phyloP scores from a whole-genome alignment of 129 eudicot species.

The Erigeron canadensis region DNA sequence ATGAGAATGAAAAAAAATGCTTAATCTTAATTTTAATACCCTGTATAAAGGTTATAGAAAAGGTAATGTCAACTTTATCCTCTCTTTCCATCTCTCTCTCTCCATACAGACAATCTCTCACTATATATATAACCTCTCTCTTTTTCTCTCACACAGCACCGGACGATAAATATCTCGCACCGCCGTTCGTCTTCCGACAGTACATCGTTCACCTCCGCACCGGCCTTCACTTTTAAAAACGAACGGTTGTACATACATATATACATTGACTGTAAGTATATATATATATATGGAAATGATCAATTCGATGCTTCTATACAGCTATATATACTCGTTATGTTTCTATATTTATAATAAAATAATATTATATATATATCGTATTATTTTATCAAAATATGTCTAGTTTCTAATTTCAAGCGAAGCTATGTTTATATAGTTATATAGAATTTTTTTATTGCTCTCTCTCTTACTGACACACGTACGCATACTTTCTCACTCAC shows the following conservation, averaged over 20 bases:
- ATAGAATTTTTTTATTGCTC: background rate
- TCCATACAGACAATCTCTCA: no score
- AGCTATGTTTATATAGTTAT: no score
- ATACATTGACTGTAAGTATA: background rate
- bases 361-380: no score
- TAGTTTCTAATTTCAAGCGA: no score
- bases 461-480: constrained; percentile 14
- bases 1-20: no score
- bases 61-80: constrained; percentile 37
- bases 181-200: background rate
- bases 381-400: no score
- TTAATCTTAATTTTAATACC: no score
- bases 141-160: constrained; percentile 6
- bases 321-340: no score
- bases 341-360: no score
- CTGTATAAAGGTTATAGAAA: no score
- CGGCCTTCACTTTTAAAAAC: background rate
- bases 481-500: background rate
- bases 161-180: constrained; percentile 5
- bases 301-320: no score
- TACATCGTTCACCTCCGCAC: constrained; percentile 11
- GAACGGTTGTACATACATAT: background rate
- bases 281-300: no score
- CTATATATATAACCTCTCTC: constrained; percentile 25
- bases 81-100: constrained; percentile 33